Evolutionary conservation across 2,329 filamentous ascomycete species (phyloP), one percentile per base, ranked within the genome.

Genomic region (Sporothrix euskadiensis): DNA sequence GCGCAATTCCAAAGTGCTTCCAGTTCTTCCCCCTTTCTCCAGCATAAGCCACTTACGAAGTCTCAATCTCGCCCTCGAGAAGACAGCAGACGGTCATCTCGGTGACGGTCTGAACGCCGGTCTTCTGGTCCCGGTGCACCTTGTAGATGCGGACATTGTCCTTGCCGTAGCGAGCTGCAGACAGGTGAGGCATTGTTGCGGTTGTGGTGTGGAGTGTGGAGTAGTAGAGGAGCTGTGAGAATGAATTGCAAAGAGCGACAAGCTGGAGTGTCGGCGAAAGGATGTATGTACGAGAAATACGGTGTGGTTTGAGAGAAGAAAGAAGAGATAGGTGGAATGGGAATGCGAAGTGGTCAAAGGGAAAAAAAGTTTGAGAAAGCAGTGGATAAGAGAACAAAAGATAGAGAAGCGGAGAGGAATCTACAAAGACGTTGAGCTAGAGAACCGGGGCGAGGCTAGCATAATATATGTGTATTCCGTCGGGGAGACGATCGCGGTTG

Each of bases 61-160:
- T 89, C 72, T 96, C 93, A 78, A 99, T 98, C 74, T 94, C 92
- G 78, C 96, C 96, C 85, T 98, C 94, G 41, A 99, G 89, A 70
- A 98, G 87, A 76, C 94, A 94, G 84, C 93, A 93, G 78, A 99
- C 92, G 56, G 94, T 98, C 91, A 97, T 97, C 84, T 99, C 96
- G 57, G 92, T 92, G 78, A 98, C 93, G 8, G 91, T 92, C 83
- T 99, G 95, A 30, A 89, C 86, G 73, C 92, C 92, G 22, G 92
- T 91, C 79, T 89, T 85, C 80, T 89, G 85, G 82, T 98, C 90
- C 79, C 90, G 90, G 80, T 97, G 88, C 79, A 98, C 94, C 84
- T 99, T 99, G 89, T 92, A 97, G 79, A 99, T 90, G 80, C 96
- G 94, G 87, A 99, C 92, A 85, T 99, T 98, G 89, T 98, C 96